phyloP scores from a whole-genome alignment of 352 stramenopile species.

The Hyaloperonospora brassicae region DNA sequence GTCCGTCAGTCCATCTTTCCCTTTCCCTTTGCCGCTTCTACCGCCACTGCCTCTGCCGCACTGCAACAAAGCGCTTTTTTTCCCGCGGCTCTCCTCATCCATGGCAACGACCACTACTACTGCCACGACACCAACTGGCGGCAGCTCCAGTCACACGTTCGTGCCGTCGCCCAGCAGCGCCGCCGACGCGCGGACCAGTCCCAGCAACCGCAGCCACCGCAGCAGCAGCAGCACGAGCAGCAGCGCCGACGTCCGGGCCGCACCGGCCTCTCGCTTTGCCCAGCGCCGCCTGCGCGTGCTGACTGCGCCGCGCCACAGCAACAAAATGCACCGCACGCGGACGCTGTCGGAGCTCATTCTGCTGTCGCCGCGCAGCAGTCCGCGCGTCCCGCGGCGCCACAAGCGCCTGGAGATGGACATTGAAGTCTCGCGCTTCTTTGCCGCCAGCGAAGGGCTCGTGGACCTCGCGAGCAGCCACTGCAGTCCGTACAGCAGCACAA shows the following conservation, averaged over 20 bases:
- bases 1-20: too few species aligned
- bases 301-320: conserved; percentile 76
- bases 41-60: too few species aligned
- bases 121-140: too few species aligned
- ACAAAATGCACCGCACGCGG: conserved; percentile 79
- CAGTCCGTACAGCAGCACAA: conserved; percentile 7
- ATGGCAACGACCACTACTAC: conserved; percentile 9
- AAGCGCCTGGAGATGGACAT: conserved; percentile 83
- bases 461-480: conserved; percentile 33
- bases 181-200: conserved; percentile 14
- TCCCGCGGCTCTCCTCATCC: not conserved
- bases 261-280: conserved; percentile 38
- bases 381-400: conserved; percentile 46
- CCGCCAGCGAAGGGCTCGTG: conserved; percentile 57
- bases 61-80: too few species aligned
- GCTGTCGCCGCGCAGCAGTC: conserved; percentile 53
- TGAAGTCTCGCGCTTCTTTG: conserved; percentile 63
- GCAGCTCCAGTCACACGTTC: conserved; percentile 8
- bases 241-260: conserved; percentile 10
- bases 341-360: conserved; percentile 73
- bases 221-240: conserved; percentile 15
- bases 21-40: too few species aligned
- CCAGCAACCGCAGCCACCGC: conserved; percentile 10
- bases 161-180: conserved; percentile 17
- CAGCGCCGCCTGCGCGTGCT: conserved; percentile 64